Evolutionary conservation across 805 yeast genomes (phyloP).

Genomic region (Lachancea sp.): DNA sequence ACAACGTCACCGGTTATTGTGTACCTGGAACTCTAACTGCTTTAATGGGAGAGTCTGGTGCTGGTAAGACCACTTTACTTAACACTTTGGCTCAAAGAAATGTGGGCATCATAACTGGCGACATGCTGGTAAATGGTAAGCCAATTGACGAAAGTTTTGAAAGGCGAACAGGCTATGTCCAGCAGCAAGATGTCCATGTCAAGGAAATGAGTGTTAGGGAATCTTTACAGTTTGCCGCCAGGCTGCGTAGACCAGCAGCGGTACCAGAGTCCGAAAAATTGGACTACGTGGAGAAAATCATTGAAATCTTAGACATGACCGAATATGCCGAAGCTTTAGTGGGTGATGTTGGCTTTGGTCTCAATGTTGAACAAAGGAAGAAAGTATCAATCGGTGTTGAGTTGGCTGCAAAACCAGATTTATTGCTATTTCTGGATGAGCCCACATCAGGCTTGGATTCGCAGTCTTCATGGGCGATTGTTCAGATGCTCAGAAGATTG

Average conservation of each 20-base stretch:
- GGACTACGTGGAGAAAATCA: slow-evolving; percentile 47
- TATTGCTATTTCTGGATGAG: slow-evolving; percentile 44
- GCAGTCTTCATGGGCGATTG: slow-evolving; percentile 47
- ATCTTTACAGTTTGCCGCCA: slow-evolving; percentile 43
- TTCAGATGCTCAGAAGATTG: slow-evolving; percentile 39
- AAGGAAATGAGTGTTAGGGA: slow-evolving; percentile 33
- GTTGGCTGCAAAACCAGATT: slow-evolving; percentile 42
- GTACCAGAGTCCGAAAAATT: slow-evolving; percentile 35
- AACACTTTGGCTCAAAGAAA: slow-evolving; percentile 49
- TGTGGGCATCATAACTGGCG: slow-evolving; percentile 50
- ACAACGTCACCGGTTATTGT: slow-evolving; percentile 40
- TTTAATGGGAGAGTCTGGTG: slow-evolving; percentile 60
- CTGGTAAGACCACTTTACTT: slow-evolving; percentile 55
- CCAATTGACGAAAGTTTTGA: slow-evolving; percentile 45
- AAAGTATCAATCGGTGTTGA: slow-evolving; percentile 43
- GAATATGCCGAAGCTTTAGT: slow-evolving; percentile 49
- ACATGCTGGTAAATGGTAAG: slow-evolving; percentile 48
- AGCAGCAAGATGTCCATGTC: slow-evolving; percentile 49
- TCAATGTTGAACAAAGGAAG: slow-evolving; percentile 40
- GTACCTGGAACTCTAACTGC: slow-evolving; percentile 56
- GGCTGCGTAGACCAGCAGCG: slow-evolving; percentile 45
- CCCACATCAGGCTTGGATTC: slow-evolving; percentile 51
- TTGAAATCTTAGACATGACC: slow-evolving; percentile 45
- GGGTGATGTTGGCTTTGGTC: slow-evolving; percentile 39
- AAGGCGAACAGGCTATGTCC: slow-evolving; percentile 51